Evolutionary conservation across 2,329 filamentous ascomycete genomes (phyloP).

Genomic region (Exophiala xenobiotica): DNA sequence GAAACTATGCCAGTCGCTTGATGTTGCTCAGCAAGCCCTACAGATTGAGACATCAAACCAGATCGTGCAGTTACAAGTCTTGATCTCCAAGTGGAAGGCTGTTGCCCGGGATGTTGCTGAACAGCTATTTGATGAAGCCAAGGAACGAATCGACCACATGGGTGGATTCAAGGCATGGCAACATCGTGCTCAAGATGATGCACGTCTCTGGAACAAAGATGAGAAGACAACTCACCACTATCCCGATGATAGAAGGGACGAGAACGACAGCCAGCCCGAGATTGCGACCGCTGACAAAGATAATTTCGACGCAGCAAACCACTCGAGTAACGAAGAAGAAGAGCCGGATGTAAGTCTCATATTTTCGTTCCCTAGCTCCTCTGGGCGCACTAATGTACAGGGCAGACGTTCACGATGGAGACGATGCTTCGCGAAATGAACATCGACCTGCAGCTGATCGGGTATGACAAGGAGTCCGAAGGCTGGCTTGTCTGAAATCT

Average conservation of each 20-base stretch:
- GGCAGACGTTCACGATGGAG: slow-evolving; percentile 65
- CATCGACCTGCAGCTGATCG: slow-evolving; percentile 62
- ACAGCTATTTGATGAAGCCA: slow-evolving; percentile 62
- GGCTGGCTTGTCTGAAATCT: slow-evolving; percentile 56
- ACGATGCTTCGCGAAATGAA: slow-evolving; percentile 68
- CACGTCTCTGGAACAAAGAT: slow-evolving; percentile 33
- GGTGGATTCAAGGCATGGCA: slow-evolving; percentile 61
- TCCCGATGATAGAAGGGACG: not conserved
- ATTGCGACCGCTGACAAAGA: slow-evolving; percentile 40
- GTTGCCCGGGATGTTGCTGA: slow-evolving; percentile 65
- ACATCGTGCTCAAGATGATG: slow-evolving; percentile 46
- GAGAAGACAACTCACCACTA: slow-evolving; percentile 39
- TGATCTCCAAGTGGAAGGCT: slow-evolving; percentile 61
- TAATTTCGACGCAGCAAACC: slow-evolving; percentile 36
- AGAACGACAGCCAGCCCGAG: slow-evolving; percentile 33
- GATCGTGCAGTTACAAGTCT: slow-evolving; percentile 56
- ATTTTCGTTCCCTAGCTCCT: slow-evolving; percentile 18
- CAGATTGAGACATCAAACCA: slow-evolving; percentile 47
- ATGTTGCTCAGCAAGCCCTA: slow-evolving; percentile 53
- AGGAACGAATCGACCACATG: slow-evolving; percentile 62
- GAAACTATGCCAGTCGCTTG: slow-evolving; percentile 44
- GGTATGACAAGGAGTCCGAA: slow-evolving; percentile 59
- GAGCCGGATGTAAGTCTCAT: slow-evolving; percentile 28
- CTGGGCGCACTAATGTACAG: slow-evolving; percentile 23
- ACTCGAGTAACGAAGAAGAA: slow-evolving; percentile 35